These are phyloP conservation scores for Anisodus tanguticus DNA, from an alignment of 257 asterid species.

Conservation along the genomic window DNA sequence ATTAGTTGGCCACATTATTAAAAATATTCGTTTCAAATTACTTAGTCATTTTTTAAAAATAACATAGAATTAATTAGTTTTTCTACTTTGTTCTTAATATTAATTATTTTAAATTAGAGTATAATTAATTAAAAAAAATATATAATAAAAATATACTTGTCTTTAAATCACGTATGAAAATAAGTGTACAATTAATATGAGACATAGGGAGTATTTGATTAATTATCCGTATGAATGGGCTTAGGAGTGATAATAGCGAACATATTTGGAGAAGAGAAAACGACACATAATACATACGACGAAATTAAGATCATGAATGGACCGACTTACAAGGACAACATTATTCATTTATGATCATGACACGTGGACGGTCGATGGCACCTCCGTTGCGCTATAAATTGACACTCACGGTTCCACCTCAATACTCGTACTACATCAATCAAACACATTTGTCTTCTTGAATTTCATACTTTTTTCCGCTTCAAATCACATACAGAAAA, in stretches of 20 bases:
- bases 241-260: neutral
- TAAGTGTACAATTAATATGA: no score
- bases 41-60: no score
- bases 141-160: no score
- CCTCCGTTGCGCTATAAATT: constrained; percentile 48
- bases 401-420: neutral
- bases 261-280: constrained; percentile 26
- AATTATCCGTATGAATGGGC: no score
- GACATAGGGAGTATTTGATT: no score
- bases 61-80: no score
- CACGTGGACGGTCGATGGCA: constrained; percentile 56
- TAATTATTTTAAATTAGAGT: no score
- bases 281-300: constrained; percentile 33
- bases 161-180: no score
- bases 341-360: constrained; percentile 32
- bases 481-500: constrained; percentile 22
- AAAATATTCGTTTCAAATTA: no score
- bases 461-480: neutral
- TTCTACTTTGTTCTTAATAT: no score
- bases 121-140: no score
- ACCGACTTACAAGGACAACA: constrained; percentile 40
- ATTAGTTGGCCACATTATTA: no score
- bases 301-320: neutral
- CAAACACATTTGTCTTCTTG: neutral
- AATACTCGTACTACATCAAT: neutral